These are phyloP conservation scores for Trametes hirsuta DNA, from an alignment of 1,284 basidiomycete genomes.

Conservation along the genomic window DNA sequence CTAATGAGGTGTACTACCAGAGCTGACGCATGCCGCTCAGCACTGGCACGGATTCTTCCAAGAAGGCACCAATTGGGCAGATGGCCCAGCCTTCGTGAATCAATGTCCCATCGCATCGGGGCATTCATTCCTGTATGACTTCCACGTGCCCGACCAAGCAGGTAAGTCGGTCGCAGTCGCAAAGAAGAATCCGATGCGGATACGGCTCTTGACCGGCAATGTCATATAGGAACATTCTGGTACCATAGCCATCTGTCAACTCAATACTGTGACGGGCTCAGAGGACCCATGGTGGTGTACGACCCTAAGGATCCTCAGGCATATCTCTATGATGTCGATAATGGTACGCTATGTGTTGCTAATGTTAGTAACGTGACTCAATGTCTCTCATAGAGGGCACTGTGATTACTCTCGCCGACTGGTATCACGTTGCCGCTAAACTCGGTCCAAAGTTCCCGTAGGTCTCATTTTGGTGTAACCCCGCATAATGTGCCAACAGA, in stretches of 20 bases:
- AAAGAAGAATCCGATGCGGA: background rate
- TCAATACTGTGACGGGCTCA: slow-evolving; percentile 36
- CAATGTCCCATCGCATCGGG: slow-evolving; percentile 56
- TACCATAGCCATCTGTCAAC: slow-evolving; percentile 30
- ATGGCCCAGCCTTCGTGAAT: slow-evolving; percentile 41
- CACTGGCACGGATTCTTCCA: slow-evolving; percentile 42
- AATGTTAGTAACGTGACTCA: background rate
- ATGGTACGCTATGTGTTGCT: slow-evolving; percentile 31
- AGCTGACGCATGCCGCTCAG: slow-evolving; percentile 16
- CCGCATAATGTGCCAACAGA: background rate
- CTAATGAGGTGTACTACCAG: slow-evolving; percentile 18
- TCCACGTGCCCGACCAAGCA: slow-evolving; percentile 36
- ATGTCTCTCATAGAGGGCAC: slow-evolving; percentile 22
- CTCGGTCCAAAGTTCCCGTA: slow-evolving; percentile 27
- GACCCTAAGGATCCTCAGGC: slow-evolving; percentile 45
- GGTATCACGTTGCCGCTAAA: slow-evolving; percentile 29
- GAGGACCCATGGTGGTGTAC: slow-evolving; percentile 42
- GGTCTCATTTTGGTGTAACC: slow-evolving; percentile 14
- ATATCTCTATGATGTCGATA: slow-evolving; percentile 45
- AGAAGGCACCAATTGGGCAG: slow-evolving; percentile 36
- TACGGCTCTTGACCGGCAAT: background rate
- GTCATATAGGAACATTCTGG: slow-evolving; percentile 23
- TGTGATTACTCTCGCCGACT: slow-evolving; percentile 31
- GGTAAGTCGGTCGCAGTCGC: slow-evolving; percentile 29
- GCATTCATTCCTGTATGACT: slow-evolving; percentile 46